Conservation (phyloP, 106 monocot genomes). For the Dendrobium nobile region DNA sequence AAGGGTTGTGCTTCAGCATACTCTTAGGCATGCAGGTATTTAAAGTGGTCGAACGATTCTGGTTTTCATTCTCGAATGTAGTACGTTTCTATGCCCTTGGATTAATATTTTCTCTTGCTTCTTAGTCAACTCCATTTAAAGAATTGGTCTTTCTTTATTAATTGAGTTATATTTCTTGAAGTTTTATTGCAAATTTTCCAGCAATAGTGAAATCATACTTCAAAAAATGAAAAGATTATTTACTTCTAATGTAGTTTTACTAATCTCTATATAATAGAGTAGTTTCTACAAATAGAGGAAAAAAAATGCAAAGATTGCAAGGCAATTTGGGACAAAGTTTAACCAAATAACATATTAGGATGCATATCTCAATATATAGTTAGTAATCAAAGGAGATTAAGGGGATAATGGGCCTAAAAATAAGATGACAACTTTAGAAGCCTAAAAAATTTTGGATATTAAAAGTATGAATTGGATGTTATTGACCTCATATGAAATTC, state of each 20-base stretch:
- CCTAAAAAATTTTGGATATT: not conserved
- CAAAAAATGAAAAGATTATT: not conserved
- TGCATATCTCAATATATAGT: not conserved
- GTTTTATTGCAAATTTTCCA: not conserved
- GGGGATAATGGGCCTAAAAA: not conserved
- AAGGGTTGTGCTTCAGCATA: constrained; percentile 88
- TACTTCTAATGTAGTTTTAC: not conserved
- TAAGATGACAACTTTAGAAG: not conserved
- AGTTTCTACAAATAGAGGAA: not conserved
- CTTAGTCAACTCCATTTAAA: not conserved
- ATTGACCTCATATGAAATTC: no score
- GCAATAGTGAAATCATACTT: not conserved
- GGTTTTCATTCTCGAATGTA: not conserved
- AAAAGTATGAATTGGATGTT: not conserved
- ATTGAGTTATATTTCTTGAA: not conserved
- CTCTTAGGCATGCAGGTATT: constrained; percentile 54
- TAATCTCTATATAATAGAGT: not conserved
- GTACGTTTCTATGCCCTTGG: constrained; percentile 2
- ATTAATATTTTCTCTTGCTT: not conserved
- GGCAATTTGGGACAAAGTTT: not conserved
- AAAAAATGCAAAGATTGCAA: not conserved
- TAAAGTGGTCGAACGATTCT: not conserved
- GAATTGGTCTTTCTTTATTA: not conserved
- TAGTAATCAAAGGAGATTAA: not conserved
- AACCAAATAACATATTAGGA: not conserved